Conservation (phyloP, 176 grass and related monocot genomes). For the Carex cristatella region DNA sequence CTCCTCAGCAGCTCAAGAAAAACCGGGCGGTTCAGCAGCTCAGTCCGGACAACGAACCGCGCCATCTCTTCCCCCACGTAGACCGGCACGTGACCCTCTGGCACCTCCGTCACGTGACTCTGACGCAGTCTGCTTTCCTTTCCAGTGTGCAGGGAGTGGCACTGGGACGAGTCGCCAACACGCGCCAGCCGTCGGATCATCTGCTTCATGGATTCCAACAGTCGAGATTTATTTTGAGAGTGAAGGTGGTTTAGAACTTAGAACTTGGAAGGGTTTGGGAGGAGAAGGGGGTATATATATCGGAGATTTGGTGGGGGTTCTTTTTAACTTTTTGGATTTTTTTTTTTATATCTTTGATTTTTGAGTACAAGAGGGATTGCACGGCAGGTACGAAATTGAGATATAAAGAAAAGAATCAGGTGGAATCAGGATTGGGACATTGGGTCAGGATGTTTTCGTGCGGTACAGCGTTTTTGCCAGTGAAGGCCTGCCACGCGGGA, state of each 20-base stretch:
- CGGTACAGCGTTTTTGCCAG: neutral
- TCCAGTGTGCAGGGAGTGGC: neutral
- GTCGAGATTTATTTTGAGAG: neutral
- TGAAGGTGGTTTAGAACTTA: too few species aligned
- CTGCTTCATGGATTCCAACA: slow-evolving; percentile 34
- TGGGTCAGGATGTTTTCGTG: neutral
- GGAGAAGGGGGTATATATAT: slow-evolving; percentile 19
- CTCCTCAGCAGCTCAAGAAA: slow-evolving; percentile 53
- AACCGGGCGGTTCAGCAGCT: slow-evolving; percentile 53
- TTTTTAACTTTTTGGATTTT: neutral
- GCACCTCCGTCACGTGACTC: slow-evolving; percentile 8
- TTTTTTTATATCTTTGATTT: neutral
- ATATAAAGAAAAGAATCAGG: slow-evolving; percentile 1
- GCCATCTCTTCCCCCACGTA: slow-evolving; percentile 55
- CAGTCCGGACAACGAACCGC: slow-evolving; percentile 59
- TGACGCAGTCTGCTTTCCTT: neutral
- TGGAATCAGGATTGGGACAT: neutral
- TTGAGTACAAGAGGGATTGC: slow-evolving; percentile 47
- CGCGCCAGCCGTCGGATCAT: slow-evolving; percentile 59
- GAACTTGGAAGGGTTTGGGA: neutral
- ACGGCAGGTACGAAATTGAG: slow-evolving; percentile 42
- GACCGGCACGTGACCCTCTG: slow-evolving; percentile 72
- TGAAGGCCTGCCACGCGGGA: neutral
- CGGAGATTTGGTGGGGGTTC: neutral
- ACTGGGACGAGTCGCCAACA: slow-evolving; percentile 38